Conservation (phyloP, 805 yeast species). For the Lachancea sp. region DNA sequence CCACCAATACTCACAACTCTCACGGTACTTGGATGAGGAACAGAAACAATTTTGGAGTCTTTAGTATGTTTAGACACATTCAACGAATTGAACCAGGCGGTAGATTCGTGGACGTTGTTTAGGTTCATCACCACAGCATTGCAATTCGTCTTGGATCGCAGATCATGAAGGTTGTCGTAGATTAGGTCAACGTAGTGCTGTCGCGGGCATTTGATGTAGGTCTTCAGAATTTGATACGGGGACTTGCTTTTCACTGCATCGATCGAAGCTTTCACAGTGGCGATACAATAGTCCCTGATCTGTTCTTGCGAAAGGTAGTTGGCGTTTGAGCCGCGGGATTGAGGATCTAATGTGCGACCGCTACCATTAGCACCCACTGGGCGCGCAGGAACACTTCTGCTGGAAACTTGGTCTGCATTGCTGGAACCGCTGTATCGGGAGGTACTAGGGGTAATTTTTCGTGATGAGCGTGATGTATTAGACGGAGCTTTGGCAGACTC, state of each 20-base stretch:
- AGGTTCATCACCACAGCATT: conserved; percentile 30
- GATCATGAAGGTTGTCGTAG: conserved; percentile 25
- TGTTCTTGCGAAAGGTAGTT: conserved; percentile 26
- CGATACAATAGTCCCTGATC: conserved; percentile 27
- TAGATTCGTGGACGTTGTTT: conserved; percentile 31
- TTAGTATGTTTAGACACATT: conserved; percentile 14
- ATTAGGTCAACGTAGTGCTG: conserved; percentile 24
- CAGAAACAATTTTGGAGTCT: conserved; percentile 17
- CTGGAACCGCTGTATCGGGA: conserved; percentile 1
- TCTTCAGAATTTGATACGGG: conserved; percentile 29
- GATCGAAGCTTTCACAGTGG: conserved; percentile 24
- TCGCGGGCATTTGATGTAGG: conserved; percentile 30
- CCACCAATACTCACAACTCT: conserved; percentile 31
- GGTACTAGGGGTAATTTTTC: not conserved
- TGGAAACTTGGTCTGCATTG: not conserved
- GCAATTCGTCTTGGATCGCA: conserved; percentile 30
- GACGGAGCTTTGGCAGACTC: not conserved
- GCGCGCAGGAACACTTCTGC: not conserved
- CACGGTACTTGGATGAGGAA: conserved; percentile 30
- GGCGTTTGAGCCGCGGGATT: conserved; percentile 8
- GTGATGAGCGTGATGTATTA: not conserved
- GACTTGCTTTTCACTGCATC: conserved; percentile 23
- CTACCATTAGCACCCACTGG: not conserved
- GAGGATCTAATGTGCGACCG: conserved; percentile 2
- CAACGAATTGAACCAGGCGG: conserved; percentile 26